Evolutionary conservation across 1,284 basidiomycete species (phyloP).

Genomic region (Tremellales sp.): DNA sequence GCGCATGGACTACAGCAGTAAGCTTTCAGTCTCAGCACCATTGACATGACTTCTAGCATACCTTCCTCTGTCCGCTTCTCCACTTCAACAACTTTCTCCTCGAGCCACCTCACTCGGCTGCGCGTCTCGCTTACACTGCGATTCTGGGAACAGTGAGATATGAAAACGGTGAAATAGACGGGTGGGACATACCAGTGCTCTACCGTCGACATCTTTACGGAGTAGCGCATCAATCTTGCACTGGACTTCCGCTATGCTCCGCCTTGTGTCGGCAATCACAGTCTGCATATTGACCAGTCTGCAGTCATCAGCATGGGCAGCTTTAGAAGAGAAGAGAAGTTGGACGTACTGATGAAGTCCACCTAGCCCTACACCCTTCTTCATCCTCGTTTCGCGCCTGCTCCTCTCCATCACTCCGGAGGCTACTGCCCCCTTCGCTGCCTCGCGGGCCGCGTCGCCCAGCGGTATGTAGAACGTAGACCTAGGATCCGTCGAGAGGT

Average conservation of each 20-base stretch:
- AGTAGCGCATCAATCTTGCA: slow-evolving; percentile 57
- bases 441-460: not conserved
- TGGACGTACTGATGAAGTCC: slow-evolving; percentile 40
- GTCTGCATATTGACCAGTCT: slow-evolving; percentile 69
- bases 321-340: not conserved
- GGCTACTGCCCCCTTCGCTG: not conserved
- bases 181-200: slow-evolving; percentile 51
- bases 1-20: slow-evolving; percentile 25
- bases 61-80: slow-evolving; percentile 20
- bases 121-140: slow-evolving; percentile 26
- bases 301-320: slow-evolving; percentile 4
- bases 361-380: slow-evolving; percentile 40
- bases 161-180: not conserved
- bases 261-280: slow-evolving; percentile 63
- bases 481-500: slow-evolving; percentile 23
- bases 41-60: slow-evolving; percentile 8
- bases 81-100: slow-evolving; percentile 9
- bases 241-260: slow-evolving; percentile 57
- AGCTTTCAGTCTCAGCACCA: slow-evolving; percentile 11
- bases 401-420: slow-evolving; percentile 36
- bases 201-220: slow-evolving; percentile 49
- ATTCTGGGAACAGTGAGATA: not conserved
- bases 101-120: slow-evolving; percentile 17
- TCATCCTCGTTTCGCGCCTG: slow-evolving; percentile 47
- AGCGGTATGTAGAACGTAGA: slow-evolving; percentile 25